Base-by-base conservation (phyloP, 2,329 filamentous ascomycete genomes). In the Colletotrichum camelliae region DNA sequence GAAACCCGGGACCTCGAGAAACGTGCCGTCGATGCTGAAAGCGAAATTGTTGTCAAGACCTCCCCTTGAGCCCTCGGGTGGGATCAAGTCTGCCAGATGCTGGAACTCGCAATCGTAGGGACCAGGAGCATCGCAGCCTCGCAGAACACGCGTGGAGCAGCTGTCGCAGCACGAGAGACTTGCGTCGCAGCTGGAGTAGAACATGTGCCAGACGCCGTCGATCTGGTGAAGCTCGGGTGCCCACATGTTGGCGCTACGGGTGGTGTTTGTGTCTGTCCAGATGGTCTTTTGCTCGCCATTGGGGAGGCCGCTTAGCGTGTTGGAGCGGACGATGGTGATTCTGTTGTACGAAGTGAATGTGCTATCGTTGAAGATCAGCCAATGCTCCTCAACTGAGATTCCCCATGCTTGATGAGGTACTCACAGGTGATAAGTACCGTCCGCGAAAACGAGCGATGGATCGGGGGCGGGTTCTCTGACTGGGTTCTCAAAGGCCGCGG, bases 211-310 rank as follows among this genome's bases (percentile, higher is more conserved):
- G 31, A 62, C 65, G 21, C 72, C 68, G 29, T 78, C 77, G 39
- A 78, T 78, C n/a, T 75, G 76, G 31, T 78, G 77, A 4, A 78
- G 75, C 57, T 78, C 77, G 2, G 77, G 77, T 0, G 77, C 77
- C 77, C 77, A 78, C 76, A 72, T 72, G 31, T 72, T 71, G 69
- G 69, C 69, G 13, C 57, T 72, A 48, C 69, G 69, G n/a, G 69
- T 72, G 9, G 60, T 37, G 48, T 72, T 72, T 2, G 43, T 43
- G 61, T 72, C 69, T 8, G 69, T 72, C 69, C 69, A 72, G 39
- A 72, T 37, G 4, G 69, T 72, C 12, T 62, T 61, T 62, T 72
- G 24, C 16, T 72, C 69, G 43, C 69, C 69, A 27, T 72, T 62
- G 29, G 57, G 21, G 10, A 72, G 61, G 13, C 61, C 69, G 31